These are phyloP conservation scores for Chernovozyma aurita DNA, from an alignment of 1,139 yeast genomes.

Conservation along the genomic window DNA sequence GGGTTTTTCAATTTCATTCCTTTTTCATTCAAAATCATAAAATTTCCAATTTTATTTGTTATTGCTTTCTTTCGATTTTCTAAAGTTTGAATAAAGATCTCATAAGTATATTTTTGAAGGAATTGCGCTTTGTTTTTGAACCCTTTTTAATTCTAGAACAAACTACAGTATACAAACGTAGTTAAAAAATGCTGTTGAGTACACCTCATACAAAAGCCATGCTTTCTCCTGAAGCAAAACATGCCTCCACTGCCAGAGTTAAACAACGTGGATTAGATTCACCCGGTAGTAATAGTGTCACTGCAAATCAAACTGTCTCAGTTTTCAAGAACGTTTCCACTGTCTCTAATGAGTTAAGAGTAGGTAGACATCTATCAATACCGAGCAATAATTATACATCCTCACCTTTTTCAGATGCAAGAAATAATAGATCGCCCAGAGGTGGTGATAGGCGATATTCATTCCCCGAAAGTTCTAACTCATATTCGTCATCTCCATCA, in stretches of 20 bases:
- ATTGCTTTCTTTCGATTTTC: too few relatives aligned
- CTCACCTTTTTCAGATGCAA: constrained; percentile 1
- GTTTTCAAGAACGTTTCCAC: constrained; percentile 6
- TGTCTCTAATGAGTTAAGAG: constrained; percentile 5
- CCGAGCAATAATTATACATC: constrained; percentile 4
- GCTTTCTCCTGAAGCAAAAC: constrained; percentile 4
- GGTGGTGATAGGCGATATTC: constrained; percentile 3
- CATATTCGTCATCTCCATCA: constrained; percentile 1
- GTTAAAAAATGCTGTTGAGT: too few relatives aligned
- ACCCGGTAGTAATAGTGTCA: not conserved
- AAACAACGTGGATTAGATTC: not conserved
- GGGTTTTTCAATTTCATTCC: too few relatives aligned
- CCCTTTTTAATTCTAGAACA: too few relatives aligned
- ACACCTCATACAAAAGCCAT: not conserved
- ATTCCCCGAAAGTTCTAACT: constrained; percentile 3
- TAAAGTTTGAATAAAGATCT: too few relatives aligned
- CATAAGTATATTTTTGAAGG: too few relatives aligned
- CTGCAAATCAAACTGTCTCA: not conserved
- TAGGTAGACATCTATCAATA: constrained; percentile 3
- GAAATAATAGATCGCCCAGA: constrained; percentile 2
- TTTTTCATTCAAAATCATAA: too few relatives aligned
- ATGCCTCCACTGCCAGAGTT: constrained; percentile 1
- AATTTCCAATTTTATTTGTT: too few relatives aligned
- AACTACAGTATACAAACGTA: too few relatives aligned
- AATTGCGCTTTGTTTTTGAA: too few relatives aligned